phyloP scores from a whole-genome alignment of 1,284 basidiomycete genomes.

The Peniophora sp. region DNA sequence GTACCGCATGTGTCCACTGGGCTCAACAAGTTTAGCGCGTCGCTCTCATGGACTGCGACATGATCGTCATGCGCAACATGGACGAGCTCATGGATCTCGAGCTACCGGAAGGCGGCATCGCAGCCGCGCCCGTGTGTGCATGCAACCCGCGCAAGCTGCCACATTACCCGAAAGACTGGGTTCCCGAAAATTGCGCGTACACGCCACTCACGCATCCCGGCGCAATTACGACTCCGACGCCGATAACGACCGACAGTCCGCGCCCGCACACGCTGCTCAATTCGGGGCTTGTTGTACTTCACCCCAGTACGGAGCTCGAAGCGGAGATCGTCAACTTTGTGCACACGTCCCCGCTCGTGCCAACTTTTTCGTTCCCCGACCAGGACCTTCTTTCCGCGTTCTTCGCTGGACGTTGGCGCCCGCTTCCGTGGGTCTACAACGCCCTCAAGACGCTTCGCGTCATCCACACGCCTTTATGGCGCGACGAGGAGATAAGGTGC shows the following conservation, averaged over 20 bases:
- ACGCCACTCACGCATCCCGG: conserved; percentile 52
- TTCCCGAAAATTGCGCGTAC: conserved; percentile 84
- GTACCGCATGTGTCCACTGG: conserved; percentile 1
- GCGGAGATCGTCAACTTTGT: conserved; percentile 53
- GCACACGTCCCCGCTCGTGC: conserved; percentile 58
- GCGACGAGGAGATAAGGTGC: conserved; percentile 69
- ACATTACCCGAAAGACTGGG: conserved; percentile 89
- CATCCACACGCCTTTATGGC: conserved; percentile 68
- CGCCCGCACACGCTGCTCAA: conserved; percentile 79
- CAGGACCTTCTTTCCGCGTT: conserved; percentile 85
- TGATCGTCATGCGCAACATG: conserved; percentile 84
- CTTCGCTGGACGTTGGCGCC: conserved; percentile 71
- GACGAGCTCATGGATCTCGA: conserved; percentile 82
- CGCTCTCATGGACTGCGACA: conserved; percentile 86
- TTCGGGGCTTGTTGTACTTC: conserved; percentile 81
- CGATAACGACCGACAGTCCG: conserved; percentile 44
- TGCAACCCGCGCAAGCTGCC: conserved; percentile 84
- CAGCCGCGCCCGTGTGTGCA: conserved; percentile 83
- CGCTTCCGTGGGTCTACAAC: conserved; percentile 80
- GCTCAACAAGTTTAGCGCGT: conserved; percentile 45
- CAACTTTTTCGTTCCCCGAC: conserved; percentile 80
- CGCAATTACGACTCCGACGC: conserved; percentile 36
- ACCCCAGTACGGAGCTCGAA: conserved; percentile 59
- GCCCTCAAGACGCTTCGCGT: conserved; percentile 73
- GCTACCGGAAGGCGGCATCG: conserved; percentile 67